Evolutionary conservation across 2,329 filamentous ascomycete genomes (phyloP), one percentile per base, ranked within the genome.

Genomic region (Claviceps cyperi): DNA sequence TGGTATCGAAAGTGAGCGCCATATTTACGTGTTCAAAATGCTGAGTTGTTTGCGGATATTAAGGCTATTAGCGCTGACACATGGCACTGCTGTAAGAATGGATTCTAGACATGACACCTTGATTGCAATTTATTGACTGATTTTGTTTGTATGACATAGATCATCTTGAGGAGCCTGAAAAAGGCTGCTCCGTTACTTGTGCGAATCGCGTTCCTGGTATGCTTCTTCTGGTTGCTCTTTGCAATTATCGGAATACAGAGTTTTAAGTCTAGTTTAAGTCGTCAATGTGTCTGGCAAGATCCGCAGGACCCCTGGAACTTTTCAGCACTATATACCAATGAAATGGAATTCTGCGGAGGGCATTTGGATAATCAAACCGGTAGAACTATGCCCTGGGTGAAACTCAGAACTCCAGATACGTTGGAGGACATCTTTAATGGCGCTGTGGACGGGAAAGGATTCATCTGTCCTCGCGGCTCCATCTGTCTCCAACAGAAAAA

Each of bases 221-320:
- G 86, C 14, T 98, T 98, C 68, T 98, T 98, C 68, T 98, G 92
- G 92, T 76, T 98, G 41, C 70, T 97, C 11, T 98, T 98, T 68
- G 92, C 89, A 38, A 96, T 98, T 54, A 83, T 98, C 52, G 94
- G 92, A 5, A 85, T 98, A 21, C 94, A 98, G 64, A 95, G 86
- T 66, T 98, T 98, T 71, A 91, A 91, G 66, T 83, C 84, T 8
- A 91, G 86, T 64, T 67, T 91, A 22, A 79, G 78, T 56, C 83
- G 86, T 46, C 82, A 81, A 54, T 92, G 86, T 62, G 81, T 88
- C 32, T 92, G 85, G 85, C 66, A 84, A 47, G 82, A 87, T 55
- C 81, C 82, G 5, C 53, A 60, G 4, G 70, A 81, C 48, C 81
- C 69, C 60, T 71, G 66, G 55, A 82, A 73, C 46, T 59, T 77